Evolutionary conservation across 768 basidiomycete genomes (phyloP), one percentile per base, ranked within the genome.

Genomic region (Naganishia friedmannii): DNA sequence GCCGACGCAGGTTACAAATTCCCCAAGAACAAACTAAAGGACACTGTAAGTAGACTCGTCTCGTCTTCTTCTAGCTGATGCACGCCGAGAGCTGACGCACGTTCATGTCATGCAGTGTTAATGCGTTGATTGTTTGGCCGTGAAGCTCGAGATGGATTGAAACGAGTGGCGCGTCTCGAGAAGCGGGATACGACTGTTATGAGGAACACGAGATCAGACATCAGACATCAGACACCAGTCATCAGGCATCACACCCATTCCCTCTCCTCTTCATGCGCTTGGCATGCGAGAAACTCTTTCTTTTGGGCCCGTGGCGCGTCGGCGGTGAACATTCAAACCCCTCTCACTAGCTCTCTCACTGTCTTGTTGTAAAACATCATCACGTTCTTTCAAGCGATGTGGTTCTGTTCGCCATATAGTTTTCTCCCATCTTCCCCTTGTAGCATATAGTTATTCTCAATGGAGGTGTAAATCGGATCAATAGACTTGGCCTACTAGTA

Each of bases 1-100:
- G 32, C 83, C 2, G 84, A 86, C 73, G 92, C 88, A 0, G 90
- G 90, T 51, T 86, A 90, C 76, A 82, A 82, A 0, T 90, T 89
- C 82, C 93, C 93, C 21, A 77, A 75, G 70, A 77, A 77, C 71
- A 53, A 54, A 15, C 66, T 77, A 29, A 74, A 71, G 31, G 74
- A 75, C 60, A 63, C 60, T 26, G 60, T 63, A 28, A 10, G 60
- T 46, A 28, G 4, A 51, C 42, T 37, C 34, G 6, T 37, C 34
- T 5, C 34, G 6, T n/a, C 4, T 51, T 26, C n/a, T 3, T 13
- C 23, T 51, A 3, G n/a, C 6, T 23, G n/a, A 23, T 26, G 3
- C 3, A 26, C 6, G 4, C 23, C 48, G 48, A 26, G 48, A 51
- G 19, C 48, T 51, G 23, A 51, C n/a, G 12, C 23, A 23, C 23